These are phyloP conservation scores for Stephanodiscus minutulus DNA, from an alignment of 108 stramenopile species.

Conservation along the genomic window DNA sequence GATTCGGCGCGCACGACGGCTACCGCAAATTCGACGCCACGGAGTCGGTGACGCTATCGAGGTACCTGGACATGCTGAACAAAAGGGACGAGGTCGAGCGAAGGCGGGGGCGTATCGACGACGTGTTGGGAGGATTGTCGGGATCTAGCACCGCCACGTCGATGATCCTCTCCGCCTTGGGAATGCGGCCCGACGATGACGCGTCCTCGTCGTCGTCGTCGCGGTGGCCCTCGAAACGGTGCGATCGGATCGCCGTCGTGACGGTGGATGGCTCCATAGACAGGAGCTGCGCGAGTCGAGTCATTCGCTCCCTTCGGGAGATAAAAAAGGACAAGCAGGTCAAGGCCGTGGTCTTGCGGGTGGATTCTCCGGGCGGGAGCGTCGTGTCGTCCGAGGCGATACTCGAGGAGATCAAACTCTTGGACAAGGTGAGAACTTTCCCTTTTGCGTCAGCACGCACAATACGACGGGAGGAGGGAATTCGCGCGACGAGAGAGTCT, in stretches of 20 bases:
- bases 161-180: conserved; percentile 32
- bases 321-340: conserved; percentile 57
- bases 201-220: not conserved
- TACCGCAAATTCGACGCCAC: conserved; percentile 35
- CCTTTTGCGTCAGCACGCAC: not conserved
- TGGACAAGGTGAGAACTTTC: conserved; percentile 46
- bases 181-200: conserved; percentile 12
- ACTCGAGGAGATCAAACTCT: conserved; percentile 59
- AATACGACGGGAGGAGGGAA: not conserved
- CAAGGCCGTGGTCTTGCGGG: conserved; percentile 66
- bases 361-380: conserved; percentile 74
- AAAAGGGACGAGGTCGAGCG: conserved; percentile 34
- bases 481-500: not conserved
- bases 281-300: conserved; percentile 48
- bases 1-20: conserved; percentile 24
- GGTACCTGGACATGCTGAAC: conserved; percentile 35
- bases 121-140: conserved; percentile 31
- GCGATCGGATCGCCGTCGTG: conserved; percentile 67
- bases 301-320: conserved; percentile 55
- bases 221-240: not conserved
- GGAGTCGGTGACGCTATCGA: conserved; percentile 27
- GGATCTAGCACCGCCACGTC: conserved; percentile 41
- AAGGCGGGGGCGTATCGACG: conserved; percentile 20
- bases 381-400: conserved; percentile 77
- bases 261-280: conserved; percentile 64